Base-by-base conservation (phyloP, 2,329 filamentous ascomycete genomes). In the Xylaria sp. region DNA sequence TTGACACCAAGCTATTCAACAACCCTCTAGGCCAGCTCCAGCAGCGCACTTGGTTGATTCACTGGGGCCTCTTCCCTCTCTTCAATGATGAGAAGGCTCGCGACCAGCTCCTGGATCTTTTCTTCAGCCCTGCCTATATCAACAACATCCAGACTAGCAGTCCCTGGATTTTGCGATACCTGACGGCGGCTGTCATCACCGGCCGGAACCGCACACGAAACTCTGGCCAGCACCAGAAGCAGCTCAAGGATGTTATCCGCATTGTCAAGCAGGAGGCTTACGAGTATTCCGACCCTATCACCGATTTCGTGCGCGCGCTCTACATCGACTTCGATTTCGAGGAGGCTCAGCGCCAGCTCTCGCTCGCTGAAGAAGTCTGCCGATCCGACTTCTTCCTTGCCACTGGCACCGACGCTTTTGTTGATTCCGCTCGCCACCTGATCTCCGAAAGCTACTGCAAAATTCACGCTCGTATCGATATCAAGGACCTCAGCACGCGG, bases 401-500 rank as follows among this genome's bases (percentile, higher is more conserved):
- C 59, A 88, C 86, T 18, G 85, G 90, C 2, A 87, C 90, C 39
- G 93, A 97, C 70, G 82, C 86, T 48, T 99, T 99, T 73, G 91
- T 99, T 65, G 93, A 97, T 72, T 88, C 91, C 53, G 94, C 94
- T 46, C 85, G 94, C 72, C 94, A 99, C 81, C 82, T 99, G 62
- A 97, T 99, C 75, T 97, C 93, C 57, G 94, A 99, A 82, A 92
- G 87, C 76, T 99, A 99, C 84, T 99, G 94, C 90, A 97, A 97
- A 85, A 99, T 99, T 75, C 95, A 97, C 77, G 92, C 96, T 74
- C 85, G 93, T 70, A 99, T 99, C 74, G 93, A 97, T 76, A 97
- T 99, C 76, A 92, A 92, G 84, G 94, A 97, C 70, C 85, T 99
- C 61, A 96, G 92, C 66, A 89, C 87, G 65, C 90, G 94, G 74